Evolutionary conservation across 164 flowering plant species (phyloP), one percentile per base, ranked within the genome.

Genomic region (Chloranthus sessilifolius): DNA sequence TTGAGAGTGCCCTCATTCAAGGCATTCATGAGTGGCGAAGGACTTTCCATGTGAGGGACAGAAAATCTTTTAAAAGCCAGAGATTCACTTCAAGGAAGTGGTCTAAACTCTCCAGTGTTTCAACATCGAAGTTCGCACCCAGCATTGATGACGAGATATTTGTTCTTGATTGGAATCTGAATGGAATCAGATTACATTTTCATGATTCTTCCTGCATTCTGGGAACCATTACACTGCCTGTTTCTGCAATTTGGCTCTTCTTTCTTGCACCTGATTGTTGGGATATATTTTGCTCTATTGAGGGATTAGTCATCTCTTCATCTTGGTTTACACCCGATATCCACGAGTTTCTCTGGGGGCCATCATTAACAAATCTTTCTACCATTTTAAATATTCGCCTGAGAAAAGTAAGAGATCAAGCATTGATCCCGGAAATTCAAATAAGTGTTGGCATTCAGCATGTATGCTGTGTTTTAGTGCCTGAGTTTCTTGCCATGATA

Each of bases 131-230:
- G 44, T 26, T 22, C 19, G 16, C 23, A 16, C 28, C 17, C 25
- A 40, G 30, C 21, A 6, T 12, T 33, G 63, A 52, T 50, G 44
- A 35, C 7, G 42, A 19, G 50, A 5, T 41, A 17, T 39, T 59
- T 52, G 45, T 45, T 29, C 21, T 75, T 51, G 74, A 74, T 45
- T 60, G 81, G 44, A 55, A 61, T 49, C 53, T 88, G 10, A 53
- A 58, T 55, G 79, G 75, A 46, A 56, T 72, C 50, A 78, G 54
- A 55, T 45, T 74, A 26, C 84, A 88, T 66, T 84, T 92, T 55
- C 95, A 88, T 62, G 95, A 92, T 61, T 74, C 85, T 17, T 72
- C 95, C 5, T 76, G 83, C 62, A 69, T 68, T 65, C 17, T 92
- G 54, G 85, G 75, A 52, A 74, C 75, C 17, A 7, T 84, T 19